Base-by-base conservation (phyloP, 1,139 yeast species). In the Wickerhamomyces sp. region DNA sequence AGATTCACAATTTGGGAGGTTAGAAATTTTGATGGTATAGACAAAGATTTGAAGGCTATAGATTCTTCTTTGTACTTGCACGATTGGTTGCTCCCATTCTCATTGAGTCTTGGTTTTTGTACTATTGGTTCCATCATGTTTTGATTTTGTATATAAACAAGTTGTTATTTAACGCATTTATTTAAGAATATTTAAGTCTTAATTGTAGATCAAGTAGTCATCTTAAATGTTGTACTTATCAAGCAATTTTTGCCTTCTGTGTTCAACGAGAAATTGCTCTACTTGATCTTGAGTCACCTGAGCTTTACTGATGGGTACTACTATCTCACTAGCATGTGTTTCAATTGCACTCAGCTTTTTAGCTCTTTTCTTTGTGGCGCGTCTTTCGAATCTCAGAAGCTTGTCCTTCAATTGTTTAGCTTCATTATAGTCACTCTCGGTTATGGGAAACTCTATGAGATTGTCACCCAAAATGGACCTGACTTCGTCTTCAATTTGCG, bases 181-280 rank as follows among this genome's bases (percentile, higher is more conserved):
- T 28, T 31, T 27, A 31, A 20, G n/a, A 7, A 14, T 16, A 7
- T 10, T 6, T 14, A 26, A 24, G 17, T 23, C n/a, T n/a, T n/a
- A 24, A 17, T 12, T 15, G 23, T 23, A 12, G 23, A 26, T 30
- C 23, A 23, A 17, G 18, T 23, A 27, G 8, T 13, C 13, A 18
- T 10, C n/a, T 23, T 28, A 36, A 15, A 44, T 35, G 15, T 33
- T 39, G 23, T 68, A 48, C 45, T 49, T 63, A 12, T 56, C 53
- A 25, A 69, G 53, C 16, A 79, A 51, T 44, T 70, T 70, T 42
- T 64, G 56, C 45, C 66, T 68, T 42, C 64, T 64, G 39, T 62
- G 60, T 6, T 70, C 68, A 21, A 80, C 66, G 7, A 78, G 49
- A 59, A 68, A 66, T 31, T 56, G 46, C 33, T 69, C 70, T 10